These are phyloP conservation scores for Solanum piurae DNA, from an alignment of 257 asterid genomes.

Conservation along the genomic window DNA sequence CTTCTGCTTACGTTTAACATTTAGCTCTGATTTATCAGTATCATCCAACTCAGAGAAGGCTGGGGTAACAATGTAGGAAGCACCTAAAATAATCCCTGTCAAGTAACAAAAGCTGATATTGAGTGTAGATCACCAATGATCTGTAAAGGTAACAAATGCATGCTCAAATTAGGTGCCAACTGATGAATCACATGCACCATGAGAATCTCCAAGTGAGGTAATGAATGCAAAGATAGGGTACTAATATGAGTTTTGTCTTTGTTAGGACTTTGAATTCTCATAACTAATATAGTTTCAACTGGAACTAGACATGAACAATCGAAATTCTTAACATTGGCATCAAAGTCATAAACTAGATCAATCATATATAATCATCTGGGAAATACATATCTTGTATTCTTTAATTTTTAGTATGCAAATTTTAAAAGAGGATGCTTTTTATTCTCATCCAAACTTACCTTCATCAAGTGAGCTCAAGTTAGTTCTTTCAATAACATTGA, in stretches of 20 bases:
- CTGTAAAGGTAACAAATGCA: neutral
- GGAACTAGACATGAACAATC: slow-evolving; percentile 1
- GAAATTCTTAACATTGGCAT: neutral
- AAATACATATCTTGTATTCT: neutral
- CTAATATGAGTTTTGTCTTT: neutral
- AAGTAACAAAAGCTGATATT: slow-evolving; percentile 8
- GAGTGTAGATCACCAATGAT: neutral
- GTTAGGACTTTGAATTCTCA: neutral
- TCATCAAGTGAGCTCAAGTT: slow-evolving; percentile 62
- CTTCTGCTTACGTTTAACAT: slow-evolving; percentile 39
- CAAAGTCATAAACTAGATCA: neutral
- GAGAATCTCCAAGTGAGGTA: neutral
- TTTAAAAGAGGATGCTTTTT: neutral
- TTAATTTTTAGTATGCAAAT: neutral
- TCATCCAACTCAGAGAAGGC: slow-evolving; percentile 41
- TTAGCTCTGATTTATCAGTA: slow-evolving; percentile 37
- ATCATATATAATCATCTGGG: neutral
- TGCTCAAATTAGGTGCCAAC: neutral
- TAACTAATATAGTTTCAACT: neutral
- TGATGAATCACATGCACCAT: slow-evolving; percentile 1
- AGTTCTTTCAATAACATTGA: slow-evolving; percentile 69
- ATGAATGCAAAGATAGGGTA: neutral
- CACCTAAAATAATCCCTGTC: slow-evolving; percentile 66
- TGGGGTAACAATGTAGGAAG: slow-evolving; percentile 58
- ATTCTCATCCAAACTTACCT: slow-evolving; percentile 34